Conservation (phyloP, 352 stramenopile species). For the Pseudoperonospora humuli region DNA sequence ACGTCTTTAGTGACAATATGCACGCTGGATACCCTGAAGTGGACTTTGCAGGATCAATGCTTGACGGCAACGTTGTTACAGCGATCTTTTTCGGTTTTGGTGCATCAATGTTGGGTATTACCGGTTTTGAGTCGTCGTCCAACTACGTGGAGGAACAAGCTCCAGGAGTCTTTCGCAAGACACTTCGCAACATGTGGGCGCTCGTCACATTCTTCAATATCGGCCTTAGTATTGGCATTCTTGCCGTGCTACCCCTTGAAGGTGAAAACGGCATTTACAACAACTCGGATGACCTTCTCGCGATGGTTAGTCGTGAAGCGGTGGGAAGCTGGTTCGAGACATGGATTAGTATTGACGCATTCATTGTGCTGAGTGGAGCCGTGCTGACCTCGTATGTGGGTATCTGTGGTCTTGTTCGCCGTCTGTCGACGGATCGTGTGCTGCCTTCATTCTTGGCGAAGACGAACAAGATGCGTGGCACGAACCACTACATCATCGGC, state of each 20-base stretch:
- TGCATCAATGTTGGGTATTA: slow-evolving; percentile 82
- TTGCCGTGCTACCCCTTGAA: slow-evolving; percentile 70
- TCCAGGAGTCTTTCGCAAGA: slow-evolving; percentile 68
- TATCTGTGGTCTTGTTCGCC: slow-evolving; percentile 65
- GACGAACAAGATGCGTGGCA: slow-evolving; percentile 55
- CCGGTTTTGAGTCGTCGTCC: slow-evolving; percentile 80
- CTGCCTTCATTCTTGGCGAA: slow-evolving; percentile 42
- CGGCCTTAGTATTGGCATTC: slow-evolving; percentile 45
- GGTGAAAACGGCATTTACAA: slow-evolving; percentile 37
- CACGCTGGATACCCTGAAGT: slow-evolving; percentile 42
- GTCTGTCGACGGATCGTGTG: slow-evolving; percentile 63
- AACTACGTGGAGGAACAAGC: slow-evolving; percentile 85
- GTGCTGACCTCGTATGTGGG: slow-evolving; percentile 79
- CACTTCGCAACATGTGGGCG: slow-evolving; percentile 70
- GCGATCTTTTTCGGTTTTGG: slow-evolving; percentile 67
- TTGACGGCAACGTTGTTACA: slow-evolving; percentile 33
- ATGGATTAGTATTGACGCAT: slow-evolving; percentile 72
- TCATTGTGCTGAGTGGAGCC: slow-evolving; percentile 80
- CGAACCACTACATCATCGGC: slow-evolving; percentile 72
- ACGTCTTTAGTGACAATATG: slow-evolving; percentile 62
- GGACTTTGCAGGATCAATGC: slow-evolving; percentile 37
- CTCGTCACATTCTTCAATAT: slow-evolving; percentile 82
- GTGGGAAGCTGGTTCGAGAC: slow-evolving; percentile 35
- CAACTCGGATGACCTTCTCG: slow-evolving; percentile 41
- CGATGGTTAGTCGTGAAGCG: slow-evolving; percentile 38